Base-by-base conservation (phyloP, 352 stramenopile species). In the Blastocystis hominis region DNA sequence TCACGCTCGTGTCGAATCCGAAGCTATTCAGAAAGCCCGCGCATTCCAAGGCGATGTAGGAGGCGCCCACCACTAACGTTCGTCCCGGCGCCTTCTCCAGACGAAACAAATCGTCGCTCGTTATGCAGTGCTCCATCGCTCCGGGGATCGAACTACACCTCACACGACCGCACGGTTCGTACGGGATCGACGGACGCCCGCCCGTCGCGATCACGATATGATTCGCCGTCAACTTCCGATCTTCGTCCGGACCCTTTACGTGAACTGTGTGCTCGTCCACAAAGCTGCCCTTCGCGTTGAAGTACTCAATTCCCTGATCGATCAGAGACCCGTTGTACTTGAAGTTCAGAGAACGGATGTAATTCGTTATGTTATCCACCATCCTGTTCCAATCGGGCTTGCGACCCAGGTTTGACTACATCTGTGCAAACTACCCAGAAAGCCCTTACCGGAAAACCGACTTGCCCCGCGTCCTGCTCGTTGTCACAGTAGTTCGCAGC, bases 331-430 rank as follows among this genome's bases (percentile, higher is more conserved):
- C 47, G 2, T 53, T 47, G 44, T 84, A 84, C 36, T 84, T 84
- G 91, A 98, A 99, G 90, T 98, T 98, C 69, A 98, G 93, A 55
- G 92, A 92, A 88, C 95, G 96, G 91, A 98, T 98, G 91, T 98
- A 97, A 90, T 97, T 95, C 86, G 97, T 95, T 47, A 98, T 94
- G 59, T 94, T 97, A 40, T 92, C 86, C 46, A 97, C 92, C 46
- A 98, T 91, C 75, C 93, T 91, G 38, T 93, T 90, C 96, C 96
- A 99, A 78, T 94, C 90, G 56, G 95, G 95, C 30, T 84, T 89
- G 64, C 59, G 42, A 24, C 36, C 36, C 30, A 42, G 42, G 10
- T 53, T 15, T n/a, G 30, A 24, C 64, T 76, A 76, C 40, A 34
- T 5, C 3, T 38, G 13, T 55, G 1, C 7, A 56, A 20, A n/a